A percentile compares a stretch with the other conserved stretches of the same genome.
Evolutionary conservation across 768 basidiomycete species (phyloP).

Genomic region (Pleurotus pulmonarius): DNA sequence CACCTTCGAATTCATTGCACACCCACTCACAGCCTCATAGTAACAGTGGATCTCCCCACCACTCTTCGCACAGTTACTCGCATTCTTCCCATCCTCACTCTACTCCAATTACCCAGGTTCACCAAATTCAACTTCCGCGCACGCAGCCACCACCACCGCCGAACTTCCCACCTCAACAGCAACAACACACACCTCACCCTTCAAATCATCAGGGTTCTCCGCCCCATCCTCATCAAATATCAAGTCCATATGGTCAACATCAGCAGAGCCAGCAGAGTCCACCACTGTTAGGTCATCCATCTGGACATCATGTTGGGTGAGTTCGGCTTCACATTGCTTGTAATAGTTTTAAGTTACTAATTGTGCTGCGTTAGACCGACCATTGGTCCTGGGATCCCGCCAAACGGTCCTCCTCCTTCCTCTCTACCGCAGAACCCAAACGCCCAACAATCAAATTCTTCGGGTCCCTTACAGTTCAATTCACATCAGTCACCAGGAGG

Average conservation of each 20-base stretch:
- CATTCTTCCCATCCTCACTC: constrained; percentile 2
- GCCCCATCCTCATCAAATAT: constrained; percentile 1
- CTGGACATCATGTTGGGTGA: constrained; percentile 4
- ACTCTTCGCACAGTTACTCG: not conserved
- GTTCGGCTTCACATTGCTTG: not conserved
- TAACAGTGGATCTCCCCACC: not conserved
- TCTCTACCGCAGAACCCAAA: not conserved
- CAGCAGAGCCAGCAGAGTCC: constrained; percentile 9
- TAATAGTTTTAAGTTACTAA: not conserved
- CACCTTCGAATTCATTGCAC: not conserved
- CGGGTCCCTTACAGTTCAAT: not conserved
- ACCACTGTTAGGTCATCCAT: not conserved
- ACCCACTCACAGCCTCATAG: not conserved
- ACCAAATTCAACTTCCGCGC: not conserved
- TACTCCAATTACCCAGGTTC: not conserved
- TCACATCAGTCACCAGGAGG: not conserved
- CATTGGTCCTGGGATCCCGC: not conserved
- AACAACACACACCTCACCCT: not conserved
- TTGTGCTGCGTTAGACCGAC: not conserved
- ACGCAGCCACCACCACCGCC: not conserved
- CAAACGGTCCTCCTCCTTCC: not conserved
- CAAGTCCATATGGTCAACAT: constrained; percentile 9
- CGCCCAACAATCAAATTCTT: not conserved
- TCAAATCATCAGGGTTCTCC: not conserved
- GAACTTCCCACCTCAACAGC: not conserved